Evolutionary conservation across 2,329 filamentous ascomycete species (phyloP), one percentile per base, ranked within the genome.

Genomic region (Sphaerostilbella broomeana): DNA sequence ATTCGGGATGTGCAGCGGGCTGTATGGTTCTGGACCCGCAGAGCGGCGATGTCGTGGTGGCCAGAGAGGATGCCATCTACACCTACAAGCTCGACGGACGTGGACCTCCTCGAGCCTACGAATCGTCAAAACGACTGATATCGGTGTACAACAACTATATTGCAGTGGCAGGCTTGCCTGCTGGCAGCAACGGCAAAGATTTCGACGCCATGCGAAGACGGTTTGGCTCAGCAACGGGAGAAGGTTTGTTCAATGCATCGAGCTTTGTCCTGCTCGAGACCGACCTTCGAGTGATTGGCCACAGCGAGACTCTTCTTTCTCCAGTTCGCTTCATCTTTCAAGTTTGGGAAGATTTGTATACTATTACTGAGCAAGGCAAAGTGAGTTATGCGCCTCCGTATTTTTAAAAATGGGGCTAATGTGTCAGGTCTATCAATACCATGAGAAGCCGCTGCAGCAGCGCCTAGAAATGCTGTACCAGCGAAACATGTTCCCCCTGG

Each of bases 381-480:
- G 84, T 89, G 64, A 51, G 65, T 7, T 4, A 8, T 13, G 9
- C 4, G 17, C 3, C 19, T 13, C 15, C 11, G 7, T 12, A 11
- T 22, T 24, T 15, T 32, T 40, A 20, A 40, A 15, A 13, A n/a
- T 7, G 18, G n/a, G n/a, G 21, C 41, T 47, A 21, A 43, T 6
- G 11, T 28, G 10, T 7, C 47, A 89, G 84, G 76, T 95, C 35
- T 83, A 82, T 52, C 81, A 84, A 27, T 97, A 95, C 52, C 86
- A 88, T 51, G 90, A 98, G 57, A 95, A 94, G 62, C 73, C 82
- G 0, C 74, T 98, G 10, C 84, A 89, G 50, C 89, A 95, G 58
- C 86, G 92, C 54, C 72, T 98, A 1, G 90, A 97, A 47, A 84
- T 97, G 56, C 68, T 98, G 6, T 98, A 95, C 54, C 87, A 95